These are phyloP conservation scores for Penicillium sp. DNA, from an alignment of 2,329 filamentous ascomycete species.

Conservation along the genomic window DNA sequence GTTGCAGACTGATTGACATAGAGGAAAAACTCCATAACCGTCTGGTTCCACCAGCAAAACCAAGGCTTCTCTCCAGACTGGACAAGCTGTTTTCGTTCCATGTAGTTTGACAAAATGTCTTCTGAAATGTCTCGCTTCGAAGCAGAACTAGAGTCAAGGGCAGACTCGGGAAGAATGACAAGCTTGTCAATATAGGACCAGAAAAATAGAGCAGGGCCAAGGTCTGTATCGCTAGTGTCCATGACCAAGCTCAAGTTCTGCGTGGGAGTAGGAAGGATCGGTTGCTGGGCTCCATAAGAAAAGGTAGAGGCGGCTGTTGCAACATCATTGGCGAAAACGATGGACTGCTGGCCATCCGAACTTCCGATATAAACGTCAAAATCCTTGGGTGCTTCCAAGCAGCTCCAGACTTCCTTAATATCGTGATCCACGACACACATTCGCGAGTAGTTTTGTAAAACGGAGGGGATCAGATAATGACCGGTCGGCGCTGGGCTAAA, in stretches of 20 bases:
- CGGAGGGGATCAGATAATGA: conserved; percentile 49
- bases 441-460: conserved; percentile 48
- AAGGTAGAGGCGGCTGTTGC: conserved; percentile 39
- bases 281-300: conserved; percentile 63
- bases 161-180: conserved; percentile 52
- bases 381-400: conserved; percentile 38
- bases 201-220: conserved; percentile 66
- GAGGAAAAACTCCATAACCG: conserved; percentile 65
- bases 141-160: conserved; percentile 29
- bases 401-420: conserved; percentile 54
- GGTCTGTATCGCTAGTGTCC: conserved; percentile 56
- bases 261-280: conserved; percentile 44
- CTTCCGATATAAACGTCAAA: conserved; percentile 32
- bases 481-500: conserved; percentile 53
- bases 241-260: conserved; percentile 55
- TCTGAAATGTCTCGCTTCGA: conserved; percentile 31
- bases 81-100: conserved; percentile 42
- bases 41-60: conserved; percentile 70
- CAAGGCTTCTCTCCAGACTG: conserved; percentile 62
- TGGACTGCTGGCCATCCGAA: conserved; percentile 26
- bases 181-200: conserved; percentile 63
- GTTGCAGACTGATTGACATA: conserved; percentile 57
- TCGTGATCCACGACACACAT: conserved; percentile 49
- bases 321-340: conserved; percentile 41
- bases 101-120: conserved; percentile 19